phyloP scores from a whole-genome alignment of 73 alveolate species.

The Paramecium octaurelia region DNA sequence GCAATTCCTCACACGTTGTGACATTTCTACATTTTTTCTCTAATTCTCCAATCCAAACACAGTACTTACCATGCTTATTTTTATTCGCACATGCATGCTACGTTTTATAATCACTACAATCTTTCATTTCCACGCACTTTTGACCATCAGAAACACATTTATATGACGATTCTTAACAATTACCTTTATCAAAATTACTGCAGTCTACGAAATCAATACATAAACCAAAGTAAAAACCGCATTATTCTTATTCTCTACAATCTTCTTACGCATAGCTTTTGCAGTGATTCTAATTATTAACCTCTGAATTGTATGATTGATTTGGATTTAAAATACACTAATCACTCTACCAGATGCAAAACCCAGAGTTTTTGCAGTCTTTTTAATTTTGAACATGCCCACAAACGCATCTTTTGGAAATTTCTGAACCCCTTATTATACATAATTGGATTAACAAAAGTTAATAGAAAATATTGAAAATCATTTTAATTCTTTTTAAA shows the following conservation, averaged over 20 bases:
- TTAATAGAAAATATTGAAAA: no score
- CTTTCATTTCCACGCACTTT: neutral
- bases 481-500: no score
- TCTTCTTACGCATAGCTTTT: neutral
- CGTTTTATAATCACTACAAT: neutral
- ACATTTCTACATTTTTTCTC: neutral
- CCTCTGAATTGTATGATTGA: neutral
- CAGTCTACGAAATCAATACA: neutral
- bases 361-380: neutral
- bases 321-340: neutral
- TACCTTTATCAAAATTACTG: neutral
- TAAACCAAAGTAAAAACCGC: neutral
- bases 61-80: neutral
- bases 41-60: neutral
- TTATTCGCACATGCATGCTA: neutral
- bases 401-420: neutral
- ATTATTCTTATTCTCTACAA: neutral
- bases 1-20: neutral
- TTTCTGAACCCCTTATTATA: neutral
- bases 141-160: neutral
- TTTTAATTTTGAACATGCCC: neutral
- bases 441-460: no score
- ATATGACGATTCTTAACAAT: neutral
- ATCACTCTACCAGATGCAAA: neutral
- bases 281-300: neutral